These are phyloP conservation scores for Yamadazyma membranifaciens DNA, from an alignment of 1,139 yeast genomes.

Conservation along the genomic window DNA sequence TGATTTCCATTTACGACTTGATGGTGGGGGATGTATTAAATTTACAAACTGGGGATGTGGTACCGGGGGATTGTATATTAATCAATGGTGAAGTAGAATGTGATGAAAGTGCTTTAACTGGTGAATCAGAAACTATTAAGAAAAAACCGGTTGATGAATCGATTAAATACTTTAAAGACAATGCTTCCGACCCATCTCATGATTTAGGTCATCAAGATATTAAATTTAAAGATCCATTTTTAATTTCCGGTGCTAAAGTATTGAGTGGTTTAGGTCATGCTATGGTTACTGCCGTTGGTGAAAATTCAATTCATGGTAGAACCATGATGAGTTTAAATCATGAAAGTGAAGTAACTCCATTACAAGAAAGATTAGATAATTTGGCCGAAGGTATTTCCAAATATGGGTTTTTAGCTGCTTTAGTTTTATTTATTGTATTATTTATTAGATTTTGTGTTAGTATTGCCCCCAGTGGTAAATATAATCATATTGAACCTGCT, in stretches of 20 bases:
- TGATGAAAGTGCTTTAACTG: conserved; percentile 91
- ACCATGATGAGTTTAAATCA: conserved; percentile 77
- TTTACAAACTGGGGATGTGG: conserved; percentile 90
- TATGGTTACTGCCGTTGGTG: conserved; percentile 87
- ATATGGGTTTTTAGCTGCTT: conserved; percentile 85
- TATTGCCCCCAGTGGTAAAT: conserved; percentile 52
- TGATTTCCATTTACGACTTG: conserved; percentile 72
- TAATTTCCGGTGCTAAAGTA: conserved; percentile 89
- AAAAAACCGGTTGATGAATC: conserved; percentile 61
- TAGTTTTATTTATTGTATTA: conserved; percentile 71
- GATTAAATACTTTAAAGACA: conserved; percentile 26
- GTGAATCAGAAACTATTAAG: conserved; percentile 82
- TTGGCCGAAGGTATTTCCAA: conserved; percentile 93
- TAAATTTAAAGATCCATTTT: conserved; percentile 66
- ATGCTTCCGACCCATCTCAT: conserved; percentile 23
- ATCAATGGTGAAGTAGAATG: conserved; percentile 80
- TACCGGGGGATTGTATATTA: conserved; percentile 85
- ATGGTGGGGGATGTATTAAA: conserved; percentile 82
- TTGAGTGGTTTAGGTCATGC: conserved; percentile 86
- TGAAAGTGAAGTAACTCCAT: conserved; percentile 82
- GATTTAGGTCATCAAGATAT: conserved; percentile 50
- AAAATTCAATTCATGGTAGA: conserved; percentile 84
- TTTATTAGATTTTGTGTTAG: conserved; percentile 75
- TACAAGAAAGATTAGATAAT: conserved; percentile 76
- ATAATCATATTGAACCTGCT: conserved; percentile 50